A percentile compares a stretch with the other conserved stretches of the same genome.
Conservation (phyloP, 2,329 filamentous ascomycete genomes). For the Fusarium sp. region DNA sequence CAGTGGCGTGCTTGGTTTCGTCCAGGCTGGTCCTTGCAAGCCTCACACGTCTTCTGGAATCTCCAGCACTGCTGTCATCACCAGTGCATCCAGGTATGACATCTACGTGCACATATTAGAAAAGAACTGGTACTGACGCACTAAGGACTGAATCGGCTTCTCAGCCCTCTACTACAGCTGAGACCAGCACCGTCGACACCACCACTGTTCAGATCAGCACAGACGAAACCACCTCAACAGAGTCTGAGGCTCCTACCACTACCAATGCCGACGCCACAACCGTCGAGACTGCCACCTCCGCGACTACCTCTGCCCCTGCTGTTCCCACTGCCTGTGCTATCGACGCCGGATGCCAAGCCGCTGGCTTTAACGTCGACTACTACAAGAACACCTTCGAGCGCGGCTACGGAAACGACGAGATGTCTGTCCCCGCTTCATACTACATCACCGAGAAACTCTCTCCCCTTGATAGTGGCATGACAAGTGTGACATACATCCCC, state of each 20-base stretch:
- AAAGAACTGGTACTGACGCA: background rate
- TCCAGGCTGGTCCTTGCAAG: background rate
- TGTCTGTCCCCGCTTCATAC: conserved; percentile 35
- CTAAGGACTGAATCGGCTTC: background rate
- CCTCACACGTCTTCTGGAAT: background rate
- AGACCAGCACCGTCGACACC: background rate
- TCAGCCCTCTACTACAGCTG: background rate
- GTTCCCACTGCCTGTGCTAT: background rate
- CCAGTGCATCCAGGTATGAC: background rate
- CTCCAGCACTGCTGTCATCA: background rate
- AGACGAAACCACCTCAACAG: background rate
- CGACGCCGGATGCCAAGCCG: background rate
- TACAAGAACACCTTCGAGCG: conserved; percentile 33
- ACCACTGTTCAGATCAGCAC: background rate
- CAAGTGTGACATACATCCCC: background rate
- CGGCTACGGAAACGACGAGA: conserved; percentile 33
- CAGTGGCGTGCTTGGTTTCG: background rate
- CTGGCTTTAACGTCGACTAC: conserved; percentile 34
- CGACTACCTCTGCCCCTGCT: background rate
- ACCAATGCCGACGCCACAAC: background rate
- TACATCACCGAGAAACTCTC: conserved; percentile 36
- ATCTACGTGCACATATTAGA: fast-evolving
- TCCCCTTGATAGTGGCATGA: background rate
- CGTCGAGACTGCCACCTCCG: background rate
- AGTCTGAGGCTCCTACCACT: background rate